Percentiles rank a stretch among this genome's conserved stretches.
Evolutionary conservation across 805 yeast species (phyloP).

Genomic region (Candida nonsorbophila): DNA sequence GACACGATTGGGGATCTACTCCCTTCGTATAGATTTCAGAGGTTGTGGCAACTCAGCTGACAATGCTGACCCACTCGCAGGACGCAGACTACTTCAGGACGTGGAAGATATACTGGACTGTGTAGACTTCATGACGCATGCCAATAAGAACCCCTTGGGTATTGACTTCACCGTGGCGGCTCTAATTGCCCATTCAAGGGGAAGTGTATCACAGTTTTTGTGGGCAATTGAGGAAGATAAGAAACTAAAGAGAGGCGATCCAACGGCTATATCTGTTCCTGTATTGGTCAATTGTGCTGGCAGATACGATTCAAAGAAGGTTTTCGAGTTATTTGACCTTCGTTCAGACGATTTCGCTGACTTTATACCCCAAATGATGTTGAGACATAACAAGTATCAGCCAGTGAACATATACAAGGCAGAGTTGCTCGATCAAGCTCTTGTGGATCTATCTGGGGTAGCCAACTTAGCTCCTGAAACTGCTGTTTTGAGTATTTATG

Average conservation of each 20-base stretch:
- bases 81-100: constrained; percentile 62
- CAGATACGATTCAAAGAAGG: constrained; percentile 51
- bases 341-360: constrained; percentile 13
- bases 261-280: constrained; percentile 47
- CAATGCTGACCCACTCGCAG: constrained; percentile 29
- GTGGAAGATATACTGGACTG: constrained; percentile 54
- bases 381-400: constrained; percentile 47
- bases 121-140: constrained; percentile 25
- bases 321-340: constrained; percentile 33
- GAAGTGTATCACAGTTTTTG: constrained; percentile 65
- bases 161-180: constrained; percentile 45
- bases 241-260: constrained; percentile 20
- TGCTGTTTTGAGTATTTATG: constrained; percentile 65
- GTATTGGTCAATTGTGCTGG: constrained; percentile 69
- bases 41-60: constrained; percentile 77
- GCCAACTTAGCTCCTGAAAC: constrained; percentile 38
- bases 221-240: constrained; percentile 54
- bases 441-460: constrained; percentile 41
- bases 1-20: constrained; percentile 51
- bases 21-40: constrained; percentile 78
- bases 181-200: constrained; percentile 77
- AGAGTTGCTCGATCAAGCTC: constrained; percentile 50
- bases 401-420: constrained; percentile 37
- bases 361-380: constrained; percentile 13
- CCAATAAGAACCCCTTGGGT: constrained; percentile 29